phyloP scores from a whole-genome alignment of 192 early-diverging fungal species.

The Podila epigama region DNA sequence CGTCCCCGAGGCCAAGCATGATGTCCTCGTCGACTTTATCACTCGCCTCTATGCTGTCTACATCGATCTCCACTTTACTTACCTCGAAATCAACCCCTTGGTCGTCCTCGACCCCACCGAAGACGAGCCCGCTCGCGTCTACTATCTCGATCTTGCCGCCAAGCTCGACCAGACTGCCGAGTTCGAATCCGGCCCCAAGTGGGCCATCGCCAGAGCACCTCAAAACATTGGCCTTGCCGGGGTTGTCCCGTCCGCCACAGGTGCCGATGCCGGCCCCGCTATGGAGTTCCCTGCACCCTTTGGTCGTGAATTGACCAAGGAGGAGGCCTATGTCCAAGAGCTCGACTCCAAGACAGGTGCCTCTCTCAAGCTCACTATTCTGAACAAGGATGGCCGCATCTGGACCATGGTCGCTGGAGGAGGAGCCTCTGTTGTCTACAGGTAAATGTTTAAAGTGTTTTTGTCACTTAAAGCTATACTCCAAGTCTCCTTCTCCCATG shows the following conservation, averaged over 20 bases:
- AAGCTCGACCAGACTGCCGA: constrained; percentile 99
- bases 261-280: constrained; percentile 75
- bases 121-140: constrained; percentile 69
- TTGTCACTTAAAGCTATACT: neutral
- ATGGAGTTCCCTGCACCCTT: constrained; percentile 98
- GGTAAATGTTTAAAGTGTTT: constrained; percentile 4
- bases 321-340: constrained; percentile 97
- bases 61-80: constrained; percentile 96
- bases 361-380: constrained; percentile 94
- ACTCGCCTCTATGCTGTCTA: constrained; percentile 92
- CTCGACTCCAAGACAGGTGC: constrained; percentile 97
- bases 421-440: constrained; percentile 95
- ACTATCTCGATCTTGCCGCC: constrained; percentile 94
- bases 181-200: constrained; percentile 94
- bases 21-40: constrained; percentile 88
- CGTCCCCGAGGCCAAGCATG: constrained; percentile 69
- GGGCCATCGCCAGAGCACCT: constrained; percentile 82
- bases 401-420: constrained; percentile 99
- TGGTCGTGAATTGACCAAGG: constrained; percentile 91
- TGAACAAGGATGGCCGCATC: constrained; percentile 92
- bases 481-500: neutral
- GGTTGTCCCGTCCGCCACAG: constrained; percentile 15
- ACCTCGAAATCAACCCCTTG: constrained; percentile 98
- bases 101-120: constrained; percentile 80
- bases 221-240: constrained; percentile 50